phyloP scores from a whole-genome alignment of 495 filamentous ascomycete genomes.

The Chaetomium cochliodes region DNA sequence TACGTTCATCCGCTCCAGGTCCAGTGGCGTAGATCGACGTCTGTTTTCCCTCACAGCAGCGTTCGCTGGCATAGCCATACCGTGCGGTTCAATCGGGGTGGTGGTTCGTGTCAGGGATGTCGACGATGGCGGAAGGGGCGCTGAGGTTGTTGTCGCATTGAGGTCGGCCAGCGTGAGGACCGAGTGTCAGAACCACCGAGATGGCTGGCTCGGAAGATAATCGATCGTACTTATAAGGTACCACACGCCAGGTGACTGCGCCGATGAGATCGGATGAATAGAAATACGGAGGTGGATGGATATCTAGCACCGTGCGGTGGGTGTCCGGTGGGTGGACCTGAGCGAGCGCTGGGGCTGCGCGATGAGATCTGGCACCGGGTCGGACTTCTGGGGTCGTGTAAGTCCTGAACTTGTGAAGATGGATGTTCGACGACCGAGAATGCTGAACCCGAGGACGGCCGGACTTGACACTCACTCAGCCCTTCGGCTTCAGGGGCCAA shows the following conservation, averaged over 20 bases:
- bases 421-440: constrained; percentile 1
- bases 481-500: constrained; percentile 17
- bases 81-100: background rate
- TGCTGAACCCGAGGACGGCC: background rate
- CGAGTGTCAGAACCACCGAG: background rate
- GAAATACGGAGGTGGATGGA: background rate
- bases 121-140: constrained; percentile 23
- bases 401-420: background rate
- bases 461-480: background rate
- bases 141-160: constrained; percentile 24
- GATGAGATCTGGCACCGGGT: background rate
- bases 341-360: background rate
- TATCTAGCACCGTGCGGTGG: background rate
- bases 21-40: constrained; percentile 26
- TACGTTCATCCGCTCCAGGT: constrained; percentile 34
- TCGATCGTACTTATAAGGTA: background rate
- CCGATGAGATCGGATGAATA: background rate
- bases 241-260: background rate
- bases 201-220: background rate
- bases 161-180: constrained; percentile 3
- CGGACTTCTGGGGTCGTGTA: background rate
- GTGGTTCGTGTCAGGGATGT: constrained; percentile 21
- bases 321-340: background rate
- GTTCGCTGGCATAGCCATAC: constrained; percentile 31
- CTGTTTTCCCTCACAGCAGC: constrained; percentile 32